Evolutionary conservation across 352 stramenopile genomes (phyloP).

Genomic region (Pythium oligandrum): DNA sequence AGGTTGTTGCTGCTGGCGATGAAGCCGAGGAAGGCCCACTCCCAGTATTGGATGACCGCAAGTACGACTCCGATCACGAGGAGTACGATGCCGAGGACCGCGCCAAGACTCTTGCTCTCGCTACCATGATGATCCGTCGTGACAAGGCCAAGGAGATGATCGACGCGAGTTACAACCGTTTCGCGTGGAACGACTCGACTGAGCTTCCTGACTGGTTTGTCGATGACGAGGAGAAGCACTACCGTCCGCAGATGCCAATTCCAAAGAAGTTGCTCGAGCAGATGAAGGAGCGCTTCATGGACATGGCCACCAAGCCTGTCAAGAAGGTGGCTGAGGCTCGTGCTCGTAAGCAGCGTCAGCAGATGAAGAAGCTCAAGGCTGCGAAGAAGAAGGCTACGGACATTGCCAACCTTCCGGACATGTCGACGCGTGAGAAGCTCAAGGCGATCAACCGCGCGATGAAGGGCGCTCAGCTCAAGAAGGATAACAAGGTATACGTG

Average conservation of each 20-base stretch:
- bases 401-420: conserved; percentile 94
- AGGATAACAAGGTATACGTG: conserved; percentile 96
- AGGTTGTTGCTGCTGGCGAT: conserved; percentile 33
- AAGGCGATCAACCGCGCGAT: conserved; percentile 98
- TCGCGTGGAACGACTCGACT: conserved; percentile 96
- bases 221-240: conserved; percentile 95
- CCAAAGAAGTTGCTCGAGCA: conserved; percentile 95
- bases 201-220: conserved; percentile 98
- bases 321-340: conserved; percentile 99
- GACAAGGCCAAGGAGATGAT: conserved; percentile 97
- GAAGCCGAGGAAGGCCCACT: conserved; percentile 38
- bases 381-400: conserved; percentile 97
- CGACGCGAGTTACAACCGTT: conserved; percentile 99
- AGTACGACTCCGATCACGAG: conserved; percentile 96
- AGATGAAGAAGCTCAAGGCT: conserved; percentile 93
- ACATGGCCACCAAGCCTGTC: conserved; percentile 95
- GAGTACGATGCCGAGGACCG: conserved; percentile 97
- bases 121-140: conserved; percentile 97
- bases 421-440: conserved; percentile 97
- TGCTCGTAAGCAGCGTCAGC: conserved; percentile 92
- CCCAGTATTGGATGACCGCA: conserved; percentile 80
- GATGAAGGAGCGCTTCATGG: conserved; percentile 97
- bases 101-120: conserved; percentile 94
- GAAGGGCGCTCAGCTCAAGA: conserved; percentile 86
- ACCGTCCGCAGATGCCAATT: conserved; percentile 97